Conservation (phyloP, 2,329 filamentous ascomycete genomes). For the Sporothrix schenckii region DNA sequence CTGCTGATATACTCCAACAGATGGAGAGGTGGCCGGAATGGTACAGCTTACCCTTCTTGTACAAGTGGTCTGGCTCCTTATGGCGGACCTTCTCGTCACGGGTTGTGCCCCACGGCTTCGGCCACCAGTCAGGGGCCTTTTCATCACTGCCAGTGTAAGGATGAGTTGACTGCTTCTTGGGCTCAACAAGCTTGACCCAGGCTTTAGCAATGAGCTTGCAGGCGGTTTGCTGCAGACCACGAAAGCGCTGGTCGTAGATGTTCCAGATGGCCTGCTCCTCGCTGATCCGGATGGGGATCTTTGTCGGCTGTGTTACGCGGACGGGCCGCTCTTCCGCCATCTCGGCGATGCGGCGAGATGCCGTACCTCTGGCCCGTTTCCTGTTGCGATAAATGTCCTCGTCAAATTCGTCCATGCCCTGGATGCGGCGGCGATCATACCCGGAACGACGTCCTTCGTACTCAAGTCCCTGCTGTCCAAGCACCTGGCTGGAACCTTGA, state of each 20-base stretch:
- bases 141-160: conserved; percentile 69
- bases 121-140: conserved; percentile 70
- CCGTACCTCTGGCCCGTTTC: conserved; percentile 44
- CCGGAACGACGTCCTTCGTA: conserved; percentile 38
- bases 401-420: conserved; percentile 37
- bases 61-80: conserved; percentile 73
- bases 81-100: conserved; percentile 63
- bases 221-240: conserved; percentile 68
- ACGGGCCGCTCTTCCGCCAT: conserved; percentile 48
- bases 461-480: conserved; percentile 22
- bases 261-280: conserved; percentile 58
- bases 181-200: conserved; percentile 75
- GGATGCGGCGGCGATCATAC: conserved; percentile 40
- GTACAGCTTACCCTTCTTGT: conserved; percentile 60
- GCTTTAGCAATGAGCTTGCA: conserved; percentile 74
- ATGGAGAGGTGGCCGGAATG: background rate
- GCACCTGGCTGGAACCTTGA: conserved; percentile 24
- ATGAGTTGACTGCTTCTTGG: conserved; percentile 75
- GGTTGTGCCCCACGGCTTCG: conserved; percentile 55
- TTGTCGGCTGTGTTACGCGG: conserved; percentile 44
- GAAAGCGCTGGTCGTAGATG: conserved; percentile 65
- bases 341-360: conserved; percentile 45
- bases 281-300: conserved; percentile 55
- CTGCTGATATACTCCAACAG: no score
- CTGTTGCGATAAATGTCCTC: conserved; percentile 44